phyloP scores from a whole-genome alignment of 2,329 filamentous ascomycete genomes.

The Phoma sp. region DNA sequence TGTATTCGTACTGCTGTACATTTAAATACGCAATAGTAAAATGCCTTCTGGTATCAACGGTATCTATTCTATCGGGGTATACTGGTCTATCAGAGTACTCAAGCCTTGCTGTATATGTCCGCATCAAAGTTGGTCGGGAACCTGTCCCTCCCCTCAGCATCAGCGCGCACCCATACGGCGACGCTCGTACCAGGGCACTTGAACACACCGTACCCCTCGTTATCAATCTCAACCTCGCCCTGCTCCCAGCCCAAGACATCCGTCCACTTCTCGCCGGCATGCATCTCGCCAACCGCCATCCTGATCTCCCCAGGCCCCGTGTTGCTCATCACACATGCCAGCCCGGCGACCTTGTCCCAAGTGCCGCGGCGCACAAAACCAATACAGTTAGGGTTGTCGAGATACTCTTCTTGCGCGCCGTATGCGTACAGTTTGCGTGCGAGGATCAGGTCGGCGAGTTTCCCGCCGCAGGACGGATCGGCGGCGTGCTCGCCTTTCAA shows the following conservation, averaged over 20 bases:
- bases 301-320: slow-evolving; percentile 53
- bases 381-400: slow-evolving; percentile 65
- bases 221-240: slow-evolving; percentile 63
- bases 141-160: slow-evolving; percentile 55
- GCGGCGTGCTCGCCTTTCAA: slow-evolving; percentile 61
- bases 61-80: background rate
- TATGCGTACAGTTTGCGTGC: slow-evolving; percentile 71
- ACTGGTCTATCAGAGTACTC: background rate
- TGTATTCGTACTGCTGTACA: no score
- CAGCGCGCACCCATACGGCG: slow-evolving; percentile 66
- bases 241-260: slow-evolving; percentile 64
- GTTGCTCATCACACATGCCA: slow-evolving; percentile 60
- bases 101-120: slow-evolving; percentile 40
- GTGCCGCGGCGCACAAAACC: slow-evolving; percentile 65
- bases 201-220: slow-evolving; percentile 65
- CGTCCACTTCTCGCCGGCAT: slow-evolving; percentile 67
- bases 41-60: no score
- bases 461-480: slow-evolving; percentile 59
- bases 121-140: slow-evolving; percentile 46
- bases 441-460: slow-evolving; percentile 64
- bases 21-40: no score
- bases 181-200: slow-evolving; percentile 57
- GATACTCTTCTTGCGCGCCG: slow-evolving; percentile 69
- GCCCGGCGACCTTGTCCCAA: slow-evolving; percentile 56
- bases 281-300: slow-evolving; percentile 67